Base-by-base conservation (phyloP, 805 yeast species). In the Starmerella lactis-condensi region DNA sequence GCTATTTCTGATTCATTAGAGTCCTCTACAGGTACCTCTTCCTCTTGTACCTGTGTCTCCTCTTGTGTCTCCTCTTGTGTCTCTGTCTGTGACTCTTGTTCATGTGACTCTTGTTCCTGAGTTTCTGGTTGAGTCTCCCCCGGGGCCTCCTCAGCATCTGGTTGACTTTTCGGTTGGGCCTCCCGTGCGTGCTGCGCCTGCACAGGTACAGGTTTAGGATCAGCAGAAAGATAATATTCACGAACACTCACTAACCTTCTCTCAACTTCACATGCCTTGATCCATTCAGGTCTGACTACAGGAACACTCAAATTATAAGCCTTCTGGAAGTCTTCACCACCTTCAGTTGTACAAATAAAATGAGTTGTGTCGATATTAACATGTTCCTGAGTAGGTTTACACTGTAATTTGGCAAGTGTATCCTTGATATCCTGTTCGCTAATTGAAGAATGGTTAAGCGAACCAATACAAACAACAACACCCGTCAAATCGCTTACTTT, bases 401-500 rank as follows among this genome's bases (percentile, higher is more conserved):
- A 93, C 12, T 91, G 91, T 47, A 89, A 75, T n/a, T 65, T 63
- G 17, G 50, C 43, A 45, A 81, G 64, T 2, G 79, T 60, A 6
- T 59, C 61, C 36, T 66, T 67, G 35, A 89, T 66, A 39, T 79
- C 91, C 4, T 52, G 54, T 14, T 50, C 48, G 5, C 63, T 50
- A 24, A 69, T 56, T 22, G 58, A 58, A 28, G 72, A 71, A 38
- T 70, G 72, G 17, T 42, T 41, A 36, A 83, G 62, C 28, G 76
- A 75, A 24, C 98, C 96, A 32, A 82, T 51, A 53, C 96, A 85
- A 1, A 79, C 75, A 1, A 85, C 81, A 35, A 89, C 81, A 37
- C 98, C 98, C 2, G 79, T 65, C 44, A 89, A 62, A 54, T 89
- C 95, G 0, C 94, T 82, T 95, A 85, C 82, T 48, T 81, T 83